phyloP scores from a whole-genome alignment of 192 early-diverging fungal genomes.

The Linderina pennispora region DNA sequence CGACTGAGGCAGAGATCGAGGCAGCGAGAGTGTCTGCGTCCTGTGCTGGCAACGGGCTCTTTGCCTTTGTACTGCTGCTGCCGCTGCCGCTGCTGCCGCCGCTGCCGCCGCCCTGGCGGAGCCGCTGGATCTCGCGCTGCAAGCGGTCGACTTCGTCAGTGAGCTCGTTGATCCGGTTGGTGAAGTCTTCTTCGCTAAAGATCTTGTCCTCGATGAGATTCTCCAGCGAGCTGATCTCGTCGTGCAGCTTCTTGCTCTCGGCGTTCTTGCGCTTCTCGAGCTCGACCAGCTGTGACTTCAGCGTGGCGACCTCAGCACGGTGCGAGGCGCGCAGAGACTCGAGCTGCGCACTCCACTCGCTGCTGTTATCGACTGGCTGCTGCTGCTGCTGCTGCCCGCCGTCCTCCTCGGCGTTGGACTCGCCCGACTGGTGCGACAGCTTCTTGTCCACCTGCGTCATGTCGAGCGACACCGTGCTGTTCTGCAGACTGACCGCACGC shows the following conservation, averaged over 20 bases:
- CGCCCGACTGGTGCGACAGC: constrained; percentile 12
- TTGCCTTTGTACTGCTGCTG: constrained; percentile 1
- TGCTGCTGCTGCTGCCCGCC: not conserved
- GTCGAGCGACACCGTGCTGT: constrained; percentile 45
- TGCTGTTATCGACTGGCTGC: not conserved
- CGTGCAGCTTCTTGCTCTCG: constrained; percentile 54
- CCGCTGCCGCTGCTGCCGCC: not conserved
- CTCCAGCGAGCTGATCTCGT: constrained; percentile 62
- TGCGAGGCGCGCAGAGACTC: constrained; percentile 46
- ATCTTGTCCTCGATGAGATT: constrained; percentile 67
- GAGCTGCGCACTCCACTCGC: too few relatives aligned
- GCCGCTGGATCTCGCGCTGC: constrained; percentile 13
- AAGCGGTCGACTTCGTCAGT: constrained; percentile 47
- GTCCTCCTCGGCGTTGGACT: constrained; percentile 2
- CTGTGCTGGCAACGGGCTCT: too few relatives aligned
- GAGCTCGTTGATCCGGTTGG: constrained; percentile 55
- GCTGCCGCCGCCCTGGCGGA: constrained; percentile 1
- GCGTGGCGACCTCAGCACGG: constrained; percentile 45
- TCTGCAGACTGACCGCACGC: constrained; percentile 36
- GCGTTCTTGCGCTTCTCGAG: constrained; percentile 54
- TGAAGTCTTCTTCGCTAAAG: constrained; percentile 66
- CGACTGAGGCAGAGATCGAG: not conserved
- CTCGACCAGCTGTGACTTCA: constrained; percentile 49
- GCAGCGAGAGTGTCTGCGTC: not conserved
- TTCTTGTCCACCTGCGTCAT: constrained; percentile 29